phyloP scores from a whole-genome alignment of 306 rosid species.

The Astragalus membranaceus region DNA sequence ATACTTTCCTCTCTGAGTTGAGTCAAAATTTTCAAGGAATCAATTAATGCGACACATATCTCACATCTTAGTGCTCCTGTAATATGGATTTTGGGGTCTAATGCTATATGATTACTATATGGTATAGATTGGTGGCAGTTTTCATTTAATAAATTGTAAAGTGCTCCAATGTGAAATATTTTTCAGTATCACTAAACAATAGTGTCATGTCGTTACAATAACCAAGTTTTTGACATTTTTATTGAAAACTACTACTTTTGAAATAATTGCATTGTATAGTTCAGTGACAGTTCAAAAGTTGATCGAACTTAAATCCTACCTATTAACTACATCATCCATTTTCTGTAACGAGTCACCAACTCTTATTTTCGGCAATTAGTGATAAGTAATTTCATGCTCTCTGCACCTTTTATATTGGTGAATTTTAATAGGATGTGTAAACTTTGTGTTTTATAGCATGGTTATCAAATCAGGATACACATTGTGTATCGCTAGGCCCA shows the following conservation, averaged over 20 bases:
- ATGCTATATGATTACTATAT: no score
- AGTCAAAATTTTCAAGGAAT: background rate
- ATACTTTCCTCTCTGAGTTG: background rate
- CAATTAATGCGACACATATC: background rate
- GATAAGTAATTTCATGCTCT: background rate
- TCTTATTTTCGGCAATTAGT: background rate
- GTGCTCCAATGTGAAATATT: background rate
- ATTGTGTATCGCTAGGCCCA: no score
- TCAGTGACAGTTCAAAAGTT: background rate
- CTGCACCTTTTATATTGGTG: background rate
- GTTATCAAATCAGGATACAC: no score
- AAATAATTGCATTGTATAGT: background rate
- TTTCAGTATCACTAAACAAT: background rate
- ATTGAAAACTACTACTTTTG: background rate
- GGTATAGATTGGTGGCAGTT: background rate
- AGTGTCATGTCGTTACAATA: background rate
- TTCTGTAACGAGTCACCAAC: background rate
- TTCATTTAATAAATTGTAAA: background rate
- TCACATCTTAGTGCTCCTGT: conserved; percentile 1
- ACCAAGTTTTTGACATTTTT: background rate
- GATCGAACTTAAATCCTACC: background rate
- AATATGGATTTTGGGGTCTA: background rate
- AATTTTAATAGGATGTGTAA: background rate
- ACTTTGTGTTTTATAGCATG: background rate
- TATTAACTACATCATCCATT: background rate